These are phyloP conservation scores for Fusarium fracticaudum DNA, from an alignment of 2,329 filamentous ascomycete species.

Conservation along the genomic window DNA sequence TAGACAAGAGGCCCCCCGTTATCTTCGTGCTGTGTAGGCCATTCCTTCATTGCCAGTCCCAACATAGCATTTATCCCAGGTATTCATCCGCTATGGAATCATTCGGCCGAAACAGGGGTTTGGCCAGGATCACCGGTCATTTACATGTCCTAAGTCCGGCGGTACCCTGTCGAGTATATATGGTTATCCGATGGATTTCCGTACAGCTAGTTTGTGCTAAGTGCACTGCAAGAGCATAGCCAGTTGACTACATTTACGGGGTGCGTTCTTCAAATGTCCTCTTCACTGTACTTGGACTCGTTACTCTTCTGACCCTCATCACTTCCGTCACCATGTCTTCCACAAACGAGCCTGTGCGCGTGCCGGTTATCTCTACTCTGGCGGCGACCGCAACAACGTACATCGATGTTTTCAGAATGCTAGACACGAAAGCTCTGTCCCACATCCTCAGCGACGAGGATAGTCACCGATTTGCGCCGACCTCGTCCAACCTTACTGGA, in stretches of 20 bases:
- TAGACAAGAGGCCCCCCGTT: accelerated
- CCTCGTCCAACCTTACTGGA: neutral
- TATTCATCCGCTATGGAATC: neutral
- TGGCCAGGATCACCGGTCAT: neutral
- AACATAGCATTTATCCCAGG: accelerated
- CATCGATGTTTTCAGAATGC: neutral
- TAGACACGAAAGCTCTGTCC: neutral
- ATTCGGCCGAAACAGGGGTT: neutral
- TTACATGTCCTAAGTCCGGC: neutral
- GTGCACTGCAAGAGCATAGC: neutral
- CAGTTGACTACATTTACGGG: no score
- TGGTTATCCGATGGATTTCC: neutral
- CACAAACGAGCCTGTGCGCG: neutral
- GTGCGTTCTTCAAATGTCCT: neutral
- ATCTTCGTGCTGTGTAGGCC: neutral
- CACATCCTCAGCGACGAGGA: neutral
- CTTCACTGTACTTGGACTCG: no score
- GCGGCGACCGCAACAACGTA: neutral
- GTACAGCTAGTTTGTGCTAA: accelerated
- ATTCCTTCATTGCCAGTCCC: neutral
- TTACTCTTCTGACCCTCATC: no score
- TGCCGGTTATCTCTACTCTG: neutral
- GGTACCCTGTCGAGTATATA: no score
- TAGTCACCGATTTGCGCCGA: neutral
- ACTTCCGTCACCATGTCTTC: neutral